phyloP scores from a whole-genome alignment of 176 grass and related monocot genomes.

The Phoenix roebelenii region DNA sequence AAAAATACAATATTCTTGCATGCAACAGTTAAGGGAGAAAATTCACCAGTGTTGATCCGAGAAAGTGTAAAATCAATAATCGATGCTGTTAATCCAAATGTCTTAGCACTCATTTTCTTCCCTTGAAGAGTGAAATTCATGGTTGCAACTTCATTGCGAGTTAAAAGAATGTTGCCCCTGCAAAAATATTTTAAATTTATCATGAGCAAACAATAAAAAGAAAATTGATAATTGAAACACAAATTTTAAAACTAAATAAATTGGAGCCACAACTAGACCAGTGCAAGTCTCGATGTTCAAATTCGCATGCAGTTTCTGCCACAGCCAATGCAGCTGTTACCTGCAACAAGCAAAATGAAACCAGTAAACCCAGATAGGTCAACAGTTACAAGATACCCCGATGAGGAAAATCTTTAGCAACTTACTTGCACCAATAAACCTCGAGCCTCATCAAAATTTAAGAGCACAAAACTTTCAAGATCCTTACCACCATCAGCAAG shows the following conservation, averaged over 20 bases:
- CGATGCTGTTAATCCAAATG: conserved; percentile 56
- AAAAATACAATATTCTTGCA: too few relatives aligned
- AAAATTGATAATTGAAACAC: not conserved
- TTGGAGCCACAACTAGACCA: conserved; percentile 42
- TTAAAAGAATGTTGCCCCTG: conserved; percentile 96
- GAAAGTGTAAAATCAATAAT: conserved; percentile 99
- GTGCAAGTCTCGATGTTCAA: conserved; percentile 97
- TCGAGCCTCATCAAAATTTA: conserved; percentile 54
- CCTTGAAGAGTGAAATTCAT: conserved; percentile 48
- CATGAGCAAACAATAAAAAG: not conserved
- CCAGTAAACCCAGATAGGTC: not conserved
- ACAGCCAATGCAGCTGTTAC: conserved; percentile 74
- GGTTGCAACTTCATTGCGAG: conserved; percentile 38
- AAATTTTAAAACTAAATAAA: conserved; percentile 18
- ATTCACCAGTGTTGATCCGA: conserved; percentile 71
- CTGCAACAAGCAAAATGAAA: conserved; percentile 22
- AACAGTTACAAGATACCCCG: not conserved
- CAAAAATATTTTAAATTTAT: conserved; percentile 14
- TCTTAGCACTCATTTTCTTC: conserved; percentile 38
- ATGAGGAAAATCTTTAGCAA: conserved; percentile 7
- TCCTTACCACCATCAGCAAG: conserved; percentile 87
- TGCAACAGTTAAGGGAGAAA: not conserved
- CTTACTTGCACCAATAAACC: conserved; percentile 84
- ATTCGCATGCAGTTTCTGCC: conserved; percentile 74
- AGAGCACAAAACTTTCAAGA: conserved; percentile 66